Conservation (phyloP, 345 rosid species). For the Pugionium cornutum region DNA sequence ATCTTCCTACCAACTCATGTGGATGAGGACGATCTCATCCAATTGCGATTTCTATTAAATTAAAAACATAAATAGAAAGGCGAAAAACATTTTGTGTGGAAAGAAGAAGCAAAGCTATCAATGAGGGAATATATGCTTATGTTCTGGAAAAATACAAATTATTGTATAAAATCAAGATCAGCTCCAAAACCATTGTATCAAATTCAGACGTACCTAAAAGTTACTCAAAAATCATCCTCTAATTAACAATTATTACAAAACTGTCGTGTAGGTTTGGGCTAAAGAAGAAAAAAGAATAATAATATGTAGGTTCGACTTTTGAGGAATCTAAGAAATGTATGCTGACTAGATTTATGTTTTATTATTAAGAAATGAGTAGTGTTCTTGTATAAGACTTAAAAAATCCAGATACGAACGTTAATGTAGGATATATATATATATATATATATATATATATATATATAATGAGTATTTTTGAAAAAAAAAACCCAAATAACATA, state of each 20-base stretch:
- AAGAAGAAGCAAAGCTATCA: not conserved
- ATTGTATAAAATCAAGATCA: constrained; percentile 7
- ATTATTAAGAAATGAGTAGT: too few species aligned
- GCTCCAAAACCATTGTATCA: constrained; percentile 17
- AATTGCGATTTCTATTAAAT: constrained; percentile 6
- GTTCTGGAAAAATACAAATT: constrained; percentile 2
- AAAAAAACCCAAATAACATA: too few species aligned
- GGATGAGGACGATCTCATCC: constrained; percentile 19
- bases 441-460: too few species aligned
- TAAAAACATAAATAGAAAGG: not conserved
- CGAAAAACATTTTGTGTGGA: not conserved
- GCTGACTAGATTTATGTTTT: not conserved
- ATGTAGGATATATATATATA: too few species aligned
- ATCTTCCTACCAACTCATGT: constrained; percentile 17
- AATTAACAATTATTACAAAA: not conserved
- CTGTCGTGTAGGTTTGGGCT: constrained; percentile 21
- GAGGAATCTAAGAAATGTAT: constrained; percentile 27
- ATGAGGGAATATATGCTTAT: constrained; percentile 31
- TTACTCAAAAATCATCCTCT: constrained; percentile 22
- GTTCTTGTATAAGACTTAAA: too few species aligned
- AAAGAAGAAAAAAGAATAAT: not conserved
- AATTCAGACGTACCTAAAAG: constrained; percentile 33
- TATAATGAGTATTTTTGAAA: too few species aligned
- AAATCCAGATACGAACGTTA: too few species aligned
- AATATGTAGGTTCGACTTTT: constrained; percentile 22